phyloP scores from a whole-genome alignment of 768 basidiomycete species.

The Termitomyces sp. region DNA sequence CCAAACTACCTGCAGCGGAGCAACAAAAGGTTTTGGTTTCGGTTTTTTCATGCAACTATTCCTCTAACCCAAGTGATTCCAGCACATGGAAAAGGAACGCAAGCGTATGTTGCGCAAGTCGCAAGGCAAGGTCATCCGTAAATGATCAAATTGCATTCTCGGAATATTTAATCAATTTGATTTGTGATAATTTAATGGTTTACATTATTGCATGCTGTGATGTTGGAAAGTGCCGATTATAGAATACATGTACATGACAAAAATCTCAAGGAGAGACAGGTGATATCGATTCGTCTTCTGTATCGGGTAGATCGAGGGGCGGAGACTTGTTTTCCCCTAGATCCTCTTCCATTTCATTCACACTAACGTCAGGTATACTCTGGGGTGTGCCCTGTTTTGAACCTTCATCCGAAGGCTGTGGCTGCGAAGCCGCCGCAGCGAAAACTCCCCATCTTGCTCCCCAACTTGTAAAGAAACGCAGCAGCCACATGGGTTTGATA shows the following conservation, averaged over 20 bases:
- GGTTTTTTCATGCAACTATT: not conserved
- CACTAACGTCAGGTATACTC: not conserved
- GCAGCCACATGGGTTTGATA: constrained; percentile 73
- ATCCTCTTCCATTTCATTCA: not conserved
- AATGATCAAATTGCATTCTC: constrained; percentile 24
- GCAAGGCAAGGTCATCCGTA: constrained; percentile 58
- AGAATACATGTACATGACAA: not conserved
- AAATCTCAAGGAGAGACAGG: not conserved
- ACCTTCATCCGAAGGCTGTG: constrained; percentile 7
- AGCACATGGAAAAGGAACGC: constrained; percentile 73
- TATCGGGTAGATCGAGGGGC: not conserved
- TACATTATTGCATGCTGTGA: constrained; percentile 7
- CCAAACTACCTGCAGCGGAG: constrained; percentile 71
- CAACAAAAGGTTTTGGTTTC: constrained; percentile 64
- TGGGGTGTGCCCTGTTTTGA: constrained; percentile 2
- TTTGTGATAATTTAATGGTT: constrained; percentile 17
- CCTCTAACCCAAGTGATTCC: not conserved
- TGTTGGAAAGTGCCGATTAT: not conserved
- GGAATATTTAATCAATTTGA: constrained; percentile 7
- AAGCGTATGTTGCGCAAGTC: constrained; percentile 67
- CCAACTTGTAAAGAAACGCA: constrained; percentile 76
- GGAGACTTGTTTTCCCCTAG: not conserved
- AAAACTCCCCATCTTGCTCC: constrained; percentile 51
- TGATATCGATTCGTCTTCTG: constrained; percentile 1
- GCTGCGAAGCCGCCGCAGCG: constrained; percentile 26